A percentile compares a stretch with the other conserved stretches of the same genome.
Conservation (phyloP, 202 grass and related monocot genomes). For the Thinopyrum obtusiflorum region DNA sequence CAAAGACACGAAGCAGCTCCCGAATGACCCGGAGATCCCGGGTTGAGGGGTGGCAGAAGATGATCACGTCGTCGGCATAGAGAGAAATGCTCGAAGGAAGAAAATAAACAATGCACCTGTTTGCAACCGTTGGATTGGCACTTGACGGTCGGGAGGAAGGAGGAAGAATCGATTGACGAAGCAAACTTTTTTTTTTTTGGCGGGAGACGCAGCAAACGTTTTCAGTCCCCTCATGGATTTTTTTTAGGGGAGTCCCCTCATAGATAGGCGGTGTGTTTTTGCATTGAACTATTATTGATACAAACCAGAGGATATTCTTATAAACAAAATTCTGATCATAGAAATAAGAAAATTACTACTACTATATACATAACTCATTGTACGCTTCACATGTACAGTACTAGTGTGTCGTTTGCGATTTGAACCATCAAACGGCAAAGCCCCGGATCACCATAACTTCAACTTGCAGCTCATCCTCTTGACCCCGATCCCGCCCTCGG, state of each 20-base stretch:
- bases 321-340: background rate
- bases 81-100: too few species aligned
- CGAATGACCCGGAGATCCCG: too few species aligned
- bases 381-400: background rate
- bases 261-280: too few species aligned
- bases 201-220: too few species aligned
- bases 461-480: constrained; percentile 37
- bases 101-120: background rate
- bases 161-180: too few species aligned
- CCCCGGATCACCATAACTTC: constrained; percentile 18
- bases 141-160: too few species aligned
- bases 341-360: background rate
- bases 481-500: constrained; percentile 19
- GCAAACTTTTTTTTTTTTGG: too few species aligned
- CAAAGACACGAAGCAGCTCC: too few species aligned
- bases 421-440: background rate
- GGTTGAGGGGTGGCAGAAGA: too few species aligned
- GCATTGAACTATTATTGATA: background rate
- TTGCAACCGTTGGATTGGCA: background rate
- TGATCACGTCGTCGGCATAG: too few species aligned
- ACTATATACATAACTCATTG: background rate
- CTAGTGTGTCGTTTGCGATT: background rate
- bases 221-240: too few species aligned
- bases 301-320: background rate
- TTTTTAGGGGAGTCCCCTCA: too few species aligned